Percentiles rank a stretch among this genome's conserved stretches.
Evolutionary conservation across 768 basidiomycete species (phyloP).

Genomic region (Phallus indusiatus): DNA sequence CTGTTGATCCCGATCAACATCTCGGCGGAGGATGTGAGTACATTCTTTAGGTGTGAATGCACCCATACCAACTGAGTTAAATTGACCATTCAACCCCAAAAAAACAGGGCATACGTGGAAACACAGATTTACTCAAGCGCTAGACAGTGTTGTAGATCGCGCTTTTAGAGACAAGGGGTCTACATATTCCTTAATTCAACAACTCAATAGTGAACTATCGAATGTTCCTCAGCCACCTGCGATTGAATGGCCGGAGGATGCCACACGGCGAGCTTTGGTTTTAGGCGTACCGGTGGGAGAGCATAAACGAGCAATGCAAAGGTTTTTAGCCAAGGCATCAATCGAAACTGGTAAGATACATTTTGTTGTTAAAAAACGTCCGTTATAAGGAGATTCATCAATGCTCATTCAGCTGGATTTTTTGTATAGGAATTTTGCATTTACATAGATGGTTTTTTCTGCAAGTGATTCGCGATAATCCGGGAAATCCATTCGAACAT

Average conservation of each 20-base stretch:
- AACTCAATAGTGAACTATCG: neutral
- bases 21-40: conserved; percentile 4
- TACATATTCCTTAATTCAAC: conserved; percentile 1
- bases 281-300: neutral
- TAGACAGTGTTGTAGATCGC: neutral
- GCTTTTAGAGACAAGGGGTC: conserved; percentile 5
- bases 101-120: conserved; percentile 5
- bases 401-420: neutral
- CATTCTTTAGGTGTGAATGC: neutral
- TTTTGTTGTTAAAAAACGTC: neutral
- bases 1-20: neutral
- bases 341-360: conserved; percentile 1
- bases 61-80: too few relatives aligned
- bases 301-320: neutral
- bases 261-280: neutral
- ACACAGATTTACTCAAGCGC: neutral
- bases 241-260: conserved; percentile 1
- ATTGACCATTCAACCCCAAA: neutral
- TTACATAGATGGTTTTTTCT: conserved; percentile 7
- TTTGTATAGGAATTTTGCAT: conserved; percentile 1
- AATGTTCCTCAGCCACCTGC: neutral
- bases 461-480: conserved; percentile 1
- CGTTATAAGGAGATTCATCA: neutral
- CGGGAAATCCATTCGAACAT: conserved; percentile 3
- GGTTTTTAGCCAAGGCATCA: neutral